Conservation (phyloP, 1,284 basidiomycete genomes). For the Microbotryum violaceum region DNA sequence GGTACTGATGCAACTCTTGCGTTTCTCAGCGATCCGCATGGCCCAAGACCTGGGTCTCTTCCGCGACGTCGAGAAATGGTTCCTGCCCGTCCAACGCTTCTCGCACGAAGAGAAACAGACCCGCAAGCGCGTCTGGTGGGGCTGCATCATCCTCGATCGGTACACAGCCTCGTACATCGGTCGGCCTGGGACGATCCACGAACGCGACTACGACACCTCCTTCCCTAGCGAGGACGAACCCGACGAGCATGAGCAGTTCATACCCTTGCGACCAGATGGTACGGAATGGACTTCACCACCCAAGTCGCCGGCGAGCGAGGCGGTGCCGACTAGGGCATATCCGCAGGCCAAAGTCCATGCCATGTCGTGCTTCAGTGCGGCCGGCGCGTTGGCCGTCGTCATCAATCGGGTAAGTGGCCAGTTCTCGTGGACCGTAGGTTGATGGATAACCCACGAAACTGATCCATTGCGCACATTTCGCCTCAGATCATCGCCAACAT, state of each 20-base stretch:
- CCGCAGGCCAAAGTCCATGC: conserved; percentile 42
- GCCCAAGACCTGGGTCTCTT: conserved; percentile 81
- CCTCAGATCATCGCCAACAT: conserved; percentile 59
- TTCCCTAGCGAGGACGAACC: conserved; percentile 59
- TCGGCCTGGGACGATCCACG: conserved; percentile 63
- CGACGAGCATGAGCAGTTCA: conserved; percentile 39
- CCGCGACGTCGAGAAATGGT: conserved; percentile 60
- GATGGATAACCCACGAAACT: background rate
- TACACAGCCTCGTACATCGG: conserved; percentile 73
- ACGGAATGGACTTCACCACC: conserved; percentile 31
- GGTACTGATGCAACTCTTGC: background rate
- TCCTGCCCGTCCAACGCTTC: conserved; percentile 60
- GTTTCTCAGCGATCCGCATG: conserved; percentile 44
- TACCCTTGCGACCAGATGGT: conserved; percentile 34
- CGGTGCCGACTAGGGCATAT: conserved; percentile 12
- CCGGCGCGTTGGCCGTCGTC: conserved; percentile 51
- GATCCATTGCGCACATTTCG: conserved; percentile 47
- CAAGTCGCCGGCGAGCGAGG: conserved; percentile 13
- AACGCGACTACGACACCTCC: conserved; percentile 69
- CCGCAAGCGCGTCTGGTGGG: conserved; percentile 70
- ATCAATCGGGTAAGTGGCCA: conserved; percentile 23
- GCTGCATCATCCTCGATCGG: conserved; percentile 62
- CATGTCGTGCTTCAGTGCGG: conserved; percentile 68
- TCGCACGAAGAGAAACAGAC: conserved; percentile 60
- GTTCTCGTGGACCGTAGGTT: too few relatives aligned